A percentile compares a stretch with the other conserved stretches of the same genome.
Evolutionary conservation across 106 monocot species (phyloP).

Genomic region (Xerophyta viscosa): DNA sequence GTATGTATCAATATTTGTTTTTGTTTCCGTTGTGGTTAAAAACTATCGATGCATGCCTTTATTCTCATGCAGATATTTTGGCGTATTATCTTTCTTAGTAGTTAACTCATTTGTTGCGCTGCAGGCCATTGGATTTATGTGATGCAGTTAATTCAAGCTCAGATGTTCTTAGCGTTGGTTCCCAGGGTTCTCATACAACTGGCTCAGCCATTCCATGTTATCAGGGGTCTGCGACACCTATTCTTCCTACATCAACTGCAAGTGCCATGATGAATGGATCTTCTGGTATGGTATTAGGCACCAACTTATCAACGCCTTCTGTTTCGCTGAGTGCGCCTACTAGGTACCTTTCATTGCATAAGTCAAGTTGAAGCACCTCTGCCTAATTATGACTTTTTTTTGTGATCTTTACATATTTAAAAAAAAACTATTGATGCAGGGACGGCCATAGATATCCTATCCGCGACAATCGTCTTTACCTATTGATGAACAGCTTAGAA

Average conservation of each 20-base stretch:
- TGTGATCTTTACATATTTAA: no score
- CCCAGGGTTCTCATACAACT: conserved; percentile 46
- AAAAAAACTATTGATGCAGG: conserved; percentile 26
- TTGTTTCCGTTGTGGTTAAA: no score
- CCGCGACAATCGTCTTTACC: conserved; percentile 47
- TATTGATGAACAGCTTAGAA: conserved; percentile 65
- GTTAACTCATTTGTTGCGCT: conserved; percentile 1
- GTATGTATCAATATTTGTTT: conserved; percentile 26
- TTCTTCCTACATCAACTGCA: conserved; percentile 41
- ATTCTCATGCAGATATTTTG: not conserved
- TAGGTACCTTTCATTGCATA: no score
- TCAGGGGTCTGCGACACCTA: conserved; percentile 37
- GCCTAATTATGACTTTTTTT: not conserved
- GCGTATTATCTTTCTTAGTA: no score
- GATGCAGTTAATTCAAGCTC: conserved; percentile 45
- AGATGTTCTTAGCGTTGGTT: conserved; percentile 38
- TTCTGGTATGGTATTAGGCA: conserved; percentile 49
- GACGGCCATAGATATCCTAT: conserved; percentile 54
- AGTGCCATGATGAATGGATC: conserved; percentile 47
- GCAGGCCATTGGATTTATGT: conserved; percentile 86
- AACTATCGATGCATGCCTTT: not conserved
- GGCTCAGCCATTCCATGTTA: conserved; percentile 32
- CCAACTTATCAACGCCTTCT: conserved; percentile 39
- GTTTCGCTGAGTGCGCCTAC: conserved; percentile 33
- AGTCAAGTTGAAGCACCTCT: no score